Conservation (phyloP, 768 basidiomycete genomes). For the Baorangia bicolor region DNA sequence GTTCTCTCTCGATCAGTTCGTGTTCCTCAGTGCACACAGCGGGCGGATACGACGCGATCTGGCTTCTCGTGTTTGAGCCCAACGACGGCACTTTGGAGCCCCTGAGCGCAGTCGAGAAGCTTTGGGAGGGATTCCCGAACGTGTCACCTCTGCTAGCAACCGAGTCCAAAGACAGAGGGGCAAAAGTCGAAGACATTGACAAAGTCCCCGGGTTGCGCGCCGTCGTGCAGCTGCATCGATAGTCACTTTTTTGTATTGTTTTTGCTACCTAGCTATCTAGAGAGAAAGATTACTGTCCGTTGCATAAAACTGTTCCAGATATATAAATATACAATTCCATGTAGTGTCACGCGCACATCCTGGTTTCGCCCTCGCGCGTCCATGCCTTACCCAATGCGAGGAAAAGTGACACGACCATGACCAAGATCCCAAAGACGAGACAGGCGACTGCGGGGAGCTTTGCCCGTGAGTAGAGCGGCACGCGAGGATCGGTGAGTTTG, state of each 20-base stretch:
- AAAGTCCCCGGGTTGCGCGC: constrained; percentile 54
- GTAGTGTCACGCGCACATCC: constrained; percentile 61
- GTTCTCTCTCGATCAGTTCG: background rate
- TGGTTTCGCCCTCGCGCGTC: constrained; percentile 67
- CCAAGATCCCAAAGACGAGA: constrained; percentile 68
- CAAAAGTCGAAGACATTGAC: constrained; percentile 59
- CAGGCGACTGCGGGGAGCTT: constrained; percentile 78
- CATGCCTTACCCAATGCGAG: constrained; percentile 78
- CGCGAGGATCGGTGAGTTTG: constrained; percentile 57
- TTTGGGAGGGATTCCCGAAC: constrained; percentile 61
- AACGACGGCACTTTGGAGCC: constrained; percentile 49
- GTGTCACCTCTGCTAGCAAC: constrained; percentile 72
- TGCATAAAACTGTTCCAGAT: constrained; percentile 6
- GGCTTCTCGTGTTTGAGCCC: constrained; percentile 81
- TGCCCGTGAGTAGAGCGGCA: constrained; percentile 64
- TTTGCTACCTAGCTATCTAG: constrained; percentile 3
- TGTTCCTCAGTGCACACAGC: constrained; percentile 47
- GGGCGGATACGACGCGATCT: constrained; percentile 96
- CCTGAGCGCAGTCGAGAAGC: constrained; percentile 57
- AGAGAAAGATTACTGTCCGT: constrained; percentile 6
- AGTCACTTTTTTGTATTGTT: background rate
- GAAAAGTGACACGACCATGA: constrained; percentile 75
- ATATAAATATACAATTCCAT: constrained; percentile 22
- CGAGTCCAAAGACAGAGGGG: constrained; percentile 69
- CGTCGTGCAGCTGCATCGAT: constrained; percentile 31